phyloP scores from a whole-genome alignment of 345 rosid species.

The Fremontodendron californicum region DNA sequence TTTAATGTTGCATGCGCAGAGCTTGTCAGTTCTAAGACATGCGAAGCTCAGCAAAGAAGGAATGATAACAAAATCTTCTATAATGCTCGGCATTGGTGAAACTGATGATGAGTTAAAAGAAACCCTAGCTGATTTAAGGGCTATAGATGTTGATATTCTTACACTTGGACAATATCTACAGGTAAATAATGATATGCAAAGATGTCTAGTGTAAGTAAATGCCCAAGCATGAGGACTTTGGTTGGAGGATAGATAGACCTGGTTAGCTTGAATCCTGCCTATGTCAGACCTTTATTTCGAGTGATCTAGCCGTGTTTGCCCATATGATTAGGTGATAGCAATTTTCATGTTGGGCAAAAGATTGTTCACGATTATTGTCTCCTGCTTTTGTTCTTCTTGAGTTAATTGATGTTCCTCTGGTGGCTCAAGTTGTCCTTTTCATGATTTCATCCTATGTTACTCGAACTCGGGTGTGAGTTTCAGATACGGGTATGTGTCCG shows the following conservation, averaged over 20 bases:
- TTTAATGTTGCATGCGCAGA: constrained; percentile 64
- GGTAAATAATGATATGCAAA: constrained; percentile 39
- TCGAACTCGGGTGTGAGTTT: no score
- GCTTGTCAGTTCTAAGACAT: constrained; percentile 81
- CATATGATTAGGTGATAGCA: background rate
- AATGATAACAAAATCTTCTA: constrained; percentile 90
- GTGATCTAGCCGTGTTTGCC: background rate
- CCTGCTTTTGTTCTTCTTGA: background rate
- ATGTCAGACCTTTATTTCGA: background rate
- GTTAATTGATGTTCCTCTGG: background rate
- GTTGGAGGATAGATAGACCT: background rate
- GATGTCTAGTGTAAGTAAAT: background rate
- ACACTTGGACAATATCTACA: constrained; percentile 97
- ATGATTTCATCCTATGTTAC: background rate
- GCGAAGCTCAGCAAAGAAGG: constrained; percentile 77
- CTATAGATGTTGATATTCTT: constrained; percentile 82
- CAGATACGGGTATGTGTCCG: no score
- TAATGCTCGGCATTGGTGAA: constrained; percentile 99
- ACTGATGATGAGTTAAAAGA: constrained; percentile 80
- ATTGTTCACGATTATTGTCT: background rate
- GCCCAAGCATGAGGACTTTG: background rate
- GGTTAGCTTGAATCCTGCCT: background rate
- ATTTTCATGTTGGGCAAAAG: background rate
- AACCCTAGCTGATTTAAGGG: constrained; percentile 86
- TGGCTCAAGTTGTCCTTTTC: background rate